Evolutionary conservation across 1,139 yeast genomes (phyloP).

Genomic region (Arxiozyma telluris): DNA sequence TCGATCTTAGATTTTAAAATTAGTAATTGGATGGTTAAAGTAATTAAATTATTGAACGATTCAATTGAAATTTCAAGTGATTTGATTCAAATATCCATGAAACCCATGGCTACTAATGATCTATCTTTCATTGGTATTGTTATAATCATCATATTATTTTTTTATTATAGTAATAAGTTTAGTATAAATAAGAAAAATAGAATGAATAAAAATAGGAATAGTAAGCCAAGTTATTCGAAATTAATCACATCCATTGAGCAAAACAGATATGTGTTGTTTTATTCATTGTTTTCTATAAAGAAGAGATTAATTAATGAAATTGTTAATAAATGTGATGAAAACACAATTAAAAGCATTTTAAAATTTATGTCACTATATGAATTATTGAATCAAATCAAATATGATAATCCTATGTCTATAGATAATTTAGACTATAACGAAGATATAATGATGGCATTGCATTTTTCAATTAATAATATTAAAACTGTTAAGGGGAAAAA

Average conservation of each 20-base stretch:
- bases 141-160: background rate
- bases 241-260: background rate
- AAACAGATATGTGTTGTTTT: background rate
- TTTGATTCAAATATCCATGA: background rate
- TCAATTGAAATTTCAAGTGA: background rate
- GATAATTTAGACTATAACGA: slow-evolving; percentile 15
- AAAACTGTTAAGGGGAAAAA: slow-evolving; percentile 13
- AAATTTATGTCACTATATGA: background rate
- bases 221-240: background rate
- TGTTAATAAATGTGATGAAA: background rate
- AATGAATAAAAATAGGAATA: background rate
- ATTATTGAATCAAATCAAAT: background rate
- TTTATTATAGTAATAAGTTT: background rate
- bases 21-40: background rate
- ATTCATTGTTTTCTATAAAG: background rate
- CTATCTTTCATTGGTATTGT: slow-evolving; percentile 1
- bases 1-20: slow-evolving; percentile 1
- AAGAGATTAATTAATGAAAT: background rate
- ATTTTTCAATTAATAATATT: slow-evolving; percentile 17
- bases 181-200: no score
- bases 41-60: background rate
- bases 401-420: background rate
- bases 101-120: background rate
- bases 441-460: slow-evolving; percentile 18
- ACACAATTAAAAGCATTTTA: background rate